Base-by-base conservation (phyloP, 2,329 filamentous ascomycete species). In the Rhinocladiella similis region DNA sequence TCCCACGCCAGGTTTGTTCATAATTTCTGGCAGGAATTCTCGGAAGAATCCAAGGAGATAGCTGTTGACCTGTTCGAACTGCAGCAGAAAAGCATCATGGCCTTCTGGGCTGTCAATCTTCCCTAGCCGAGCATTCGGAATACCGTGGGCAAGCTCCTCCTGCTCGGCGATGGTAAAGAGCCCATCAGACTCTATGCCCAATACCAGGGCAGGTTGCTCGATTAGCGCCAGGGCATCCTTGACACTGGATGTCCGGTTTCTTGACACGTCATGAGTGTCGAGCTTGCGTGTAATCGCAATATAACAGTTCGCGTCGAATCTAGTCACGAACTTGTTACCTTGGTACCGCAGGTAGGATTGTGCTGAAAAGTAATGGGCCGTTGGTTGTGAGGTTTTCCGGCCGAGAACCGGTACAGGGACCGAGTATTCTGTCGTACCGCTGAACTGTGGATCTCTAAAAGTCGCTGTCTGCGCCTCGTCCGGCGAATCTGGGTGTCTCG, bases 281-380 rank as follows among this genome's bases (percentile, higher is more conserved):
- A 99, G 83, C 74, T 99, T 99, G 67, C 94, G 88, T 3, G 94
- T 97, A 73, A 99, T 97, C 64, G 94, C 92, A 65, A 99, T 97
- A 77, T 99, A 99, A 77, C 94, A 99, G 73, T 99, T 99, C 67
- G 91, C 90, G 73, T 99, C 94, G 72, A 97, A 99, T 9, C 94
- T 89, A 72, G 90, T 91, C 66, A 97, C 94, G 67, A 99, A 99
- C 73, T 99, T 99, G 66, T 88, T 84, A 54, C 91, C 93, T 74
- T 99, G 94, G 73, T 99, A 99, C 18, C 94, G 89, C 42, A 99
- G 83, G 73, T 99, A 99, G 0, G 92, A 97, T 72, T 99, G 94
- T 0, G 94, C 94, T 0, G 94, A 97, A 75, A 97, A 99, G 74
- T 97, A 97, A n/a, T 90, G 94, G 6, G 86, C 85, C 70, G 75